Base-by-base conservation (phyloP, 805 yeast genomes). In the Candida pini region DNA sequence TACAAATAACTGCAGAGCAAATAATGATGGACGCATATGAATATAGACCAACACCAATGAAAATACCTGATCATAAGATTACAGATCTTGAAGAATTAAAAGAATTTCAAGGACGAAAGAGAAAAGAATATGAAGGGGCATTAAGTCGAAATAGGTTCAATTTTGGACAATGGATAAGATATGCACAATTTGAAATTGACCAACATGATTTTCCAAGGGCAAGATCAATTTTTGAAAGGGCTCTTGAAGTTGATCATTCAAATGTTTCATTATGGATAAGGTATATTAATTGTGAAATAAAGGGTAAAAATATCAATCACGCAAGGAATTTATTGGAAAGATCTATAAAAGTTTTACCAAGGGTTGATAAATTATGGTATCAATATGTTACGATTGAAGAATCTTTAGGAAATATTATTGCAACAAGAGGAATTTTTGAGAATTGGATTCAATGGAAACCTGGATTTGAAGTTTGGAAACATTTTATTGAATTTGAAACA, bases 391-490 rank as follows among this genome's bases (percentile, higher is more conserved):
- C 81, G 30, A 71, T 89, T 13, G 97, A 88, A 56, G 97, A 88
- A 57, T 70, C 82, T 1, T 59, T 87, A 18, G 78, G 77, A 26
- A 77, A 86, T 49, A 60, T 74, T 26, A 54, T 63, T 4, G 78
- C 80, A 6, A 81, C 81, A 3, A 60, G 95, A 33, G 56, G 60
- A 10, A 66, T 90, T 6, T 89, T 81, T 57, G 77, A 78, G 39
- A 68, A 81, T 37, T 90, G 98, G 98, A 62, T 83, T 33, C 62
- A 65, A 18, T 83, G 94, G 87, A 76, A 74, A 41, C 96, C 96
- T 0, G 48, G 50, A 4, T 40, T 54, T 2, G 62, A 68, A 9
- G 92, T 84, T 0, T 89, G 95, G 92, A 72, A 69, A 33, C 73
- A 89, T 3, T 89, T 72, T 49, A 63, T 86, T 18, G 73, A 73